Percentiles rank a stretch among this genome's conserved stretches.
phyloP scores from a whole-genome alignment of 2,329 filamentous ascomycete species.

The Diaporthe sp. region DNA sequence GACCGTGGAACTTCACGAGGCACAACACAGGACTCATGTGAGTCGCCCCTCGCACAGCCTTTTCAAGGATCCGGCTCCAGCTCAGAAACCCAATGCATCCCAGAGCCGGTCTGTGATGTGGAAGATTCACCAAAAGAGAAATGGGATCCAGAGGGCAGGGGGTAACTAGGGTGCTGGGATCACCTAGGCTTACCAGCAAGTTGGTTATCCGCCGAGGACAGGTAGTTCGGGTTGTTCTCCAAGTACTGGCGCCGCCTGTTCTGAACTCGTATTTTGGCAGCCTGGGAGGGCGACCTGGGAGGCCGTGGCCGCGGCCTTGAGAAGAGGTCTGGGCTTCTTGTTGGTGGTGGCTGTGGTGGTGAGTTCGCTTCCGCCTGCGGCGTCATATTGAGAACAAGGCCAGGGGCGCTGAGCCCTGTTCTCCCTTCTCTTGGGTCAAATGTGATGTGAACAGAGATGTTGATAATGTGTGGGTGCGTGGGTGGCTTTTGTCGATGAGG shows the following conservation, averaged over 20 bases:
- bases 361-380: background rate
- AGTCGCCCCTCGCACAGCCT: background rate
- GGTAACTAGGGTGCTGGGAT: background rate
- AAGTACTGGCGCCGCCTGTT: conserved; percentile 86
- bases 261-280: conserved; percentile 70
- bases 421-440: background rate
- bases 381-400: conserved; percentile 5
- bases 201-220: conserved; percentile 68
- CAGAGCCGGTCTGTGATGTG: background rate
- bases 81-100: background rate
- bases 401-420: background rate
- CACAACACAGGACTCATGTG: background rate
- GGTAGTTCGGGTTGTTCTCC: conserved; percentile 79
- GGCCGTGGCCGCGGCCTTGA: conserved; percentile 60
- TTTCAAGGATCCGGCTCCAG: too few species aligned
- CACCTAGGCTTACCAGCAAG: conserved; percentile 59
- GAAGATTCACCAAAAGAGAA: conserved; percentile 19
- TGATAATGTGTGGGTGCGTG: background rate
- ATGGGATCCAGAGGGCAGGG: background rate
- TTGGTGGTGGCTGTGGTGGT: background rate
- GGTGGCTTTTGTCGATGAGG: background rate
- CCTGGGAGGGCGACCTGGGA: conserved; percentile 56
- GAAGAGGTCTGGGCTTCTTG: conserved; percentile 42
- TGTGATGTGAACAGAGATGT: background rate
- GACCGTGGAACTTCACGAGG: background rate